These are phyloP conservation scores for Teunomyces kruisii DNA, from an alignment of 805 yeast genomes.

Conservation along the genomic window DNA sequence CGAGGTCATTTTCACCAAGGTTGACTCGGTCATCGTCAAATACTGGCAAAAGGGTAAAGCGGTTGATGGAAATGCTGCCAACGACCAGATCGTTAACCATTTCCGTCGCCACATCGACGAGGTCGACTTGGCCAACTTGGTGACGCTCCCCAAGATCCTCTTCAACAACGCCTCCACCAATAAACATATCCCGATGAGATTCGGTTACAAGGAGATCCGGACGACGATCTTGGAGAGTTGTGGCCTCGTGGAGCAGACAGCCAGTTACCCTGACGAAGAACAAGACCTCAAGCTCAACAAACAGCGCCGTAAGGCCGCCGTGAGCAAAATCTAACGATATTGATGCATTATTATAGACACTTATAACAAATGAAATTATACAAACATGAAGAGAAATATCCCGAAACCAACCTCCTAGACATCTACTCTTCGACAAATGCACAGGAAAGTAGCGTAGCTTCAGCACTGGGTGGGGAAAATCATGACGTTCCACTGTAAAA, in stretches of 20 bases:
- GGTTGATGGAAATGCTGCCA: slow-evolving; percentile 15
- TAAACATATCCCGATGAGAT: slow-evolving; percentile 34
- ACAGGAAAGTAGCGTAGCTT: not conserved
- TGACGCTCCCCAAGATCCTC: slow-evolving; percentile 41
- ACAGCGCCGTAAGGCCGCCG: not conserved
- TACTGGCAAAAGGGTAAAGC: slow-evolving; percentile 17
- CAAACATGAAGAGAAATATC: slow-evolving; percentile 10
- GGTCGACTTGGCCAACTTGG: slow-evolving; percentile 33
- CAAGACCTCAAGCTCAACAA: slow-evolving; percentile 2
- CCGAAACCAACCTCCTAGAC: not conserved
- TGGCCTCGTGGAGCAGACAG: slow-evolving; percentile 29
- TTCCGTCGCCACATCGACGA: slow-evolving; percentile 38
- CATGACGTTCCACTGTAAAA: not conserved
- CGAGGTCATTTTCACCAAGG: slow-evolving; percentile 75
- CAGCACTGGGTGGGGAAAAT: not conserved
- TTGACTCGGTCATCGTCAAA: slow-evolving; percentile 51
- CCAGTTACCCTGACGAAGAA: not conserved
- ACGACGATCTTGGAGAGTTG: slow-evolving; percentile 53
- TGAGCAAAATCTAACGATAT: slow-evolving; percentile 1
- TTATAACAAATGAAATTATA: slow-evolving; percentile 5
- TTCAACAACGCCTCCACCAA: slow-evolving; percentile 53
- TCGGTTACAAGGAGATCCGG: slow-evolving; percentile 57
- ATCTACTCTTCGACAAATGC: not conserved
- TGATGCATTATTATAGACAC: slow-evolving; percentile 5
- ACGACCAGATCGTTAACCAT: slow-evolving; percentile 25